Evolutionary conservation across 495 filamentous ascomycete species (phyloP).

Genomic region (Tricharina praecox): DNA sequence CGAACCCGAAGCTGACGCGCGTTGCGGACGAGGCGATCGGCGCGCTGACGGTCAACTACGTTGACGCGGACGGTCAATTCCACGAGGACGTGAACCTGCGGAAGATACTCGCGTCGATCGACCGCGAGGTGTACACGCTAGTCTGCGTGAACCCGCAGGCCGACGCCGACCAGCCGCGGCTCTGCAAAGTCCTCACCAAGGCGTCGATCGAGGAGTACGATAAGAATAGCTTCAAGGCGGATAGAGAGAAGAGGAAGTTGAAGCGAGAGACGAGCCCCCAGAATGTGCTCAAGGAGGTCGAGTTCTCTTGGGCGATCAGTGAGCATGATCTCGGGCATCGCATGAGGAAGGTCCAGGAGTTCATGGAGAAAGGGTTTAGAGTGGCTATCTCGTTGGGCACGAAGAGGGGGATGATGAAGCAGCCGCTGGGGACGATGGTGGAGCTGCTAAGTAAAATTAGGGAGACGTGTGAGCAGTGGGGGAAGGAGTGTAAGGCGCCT

Average conservation of each 20-base stretch:
- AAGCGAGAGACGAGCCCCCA: conserved; percentile 11
- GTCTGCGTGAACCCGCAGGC: conserved; percentile 32
- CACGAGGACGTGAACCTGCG: conserved; percentile 29
- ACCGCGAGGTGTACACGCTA: conserved; percentile 34
- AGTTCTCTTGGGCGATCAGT: conserved; percentile 54
- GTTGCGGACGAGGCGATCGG: conserved; percentile 5
- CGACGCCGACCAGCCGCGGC: conserved; percentile 23
- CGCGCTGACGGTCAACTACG: conserved; percentile 23
- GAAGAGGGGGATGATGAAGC: conserved; percentile 78
- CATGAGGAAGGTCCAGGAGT: conserved; percentile 36
- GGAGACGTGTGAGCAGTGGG: conserved; percentile 1
- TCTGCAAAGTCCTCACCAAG: conserved; percentile 42
- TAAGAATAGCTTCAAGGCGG: conserved; percentile 6
- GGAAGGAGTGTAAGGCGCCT: conserved; percentile 12
- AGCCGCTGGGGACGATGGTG: conserved; percentile 70
- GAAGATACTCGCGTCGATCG: conserved; percentile 29
- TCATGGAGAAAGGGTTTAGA: conserved; percentile 38
- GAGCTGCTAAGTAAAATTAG: conserved; percentile 11
- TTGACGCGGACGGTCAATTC: conserved; percentile 32
- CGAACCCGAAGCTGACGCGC: background rate
- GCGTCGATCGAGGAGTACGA: conserved; percentile 30
- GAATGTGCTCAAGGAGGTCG: conserved; percentile 37
- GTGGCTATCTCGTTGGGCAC: conserved; percentile 42
- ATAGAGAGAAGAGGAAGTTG: conserved; percentile 15
- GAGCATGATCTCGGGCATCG: conserved; percentile 40